phyloP scores from a whole-genome alignment of 1,139 yeast species.

The Debaryomyces psychrophilus region DNA sequence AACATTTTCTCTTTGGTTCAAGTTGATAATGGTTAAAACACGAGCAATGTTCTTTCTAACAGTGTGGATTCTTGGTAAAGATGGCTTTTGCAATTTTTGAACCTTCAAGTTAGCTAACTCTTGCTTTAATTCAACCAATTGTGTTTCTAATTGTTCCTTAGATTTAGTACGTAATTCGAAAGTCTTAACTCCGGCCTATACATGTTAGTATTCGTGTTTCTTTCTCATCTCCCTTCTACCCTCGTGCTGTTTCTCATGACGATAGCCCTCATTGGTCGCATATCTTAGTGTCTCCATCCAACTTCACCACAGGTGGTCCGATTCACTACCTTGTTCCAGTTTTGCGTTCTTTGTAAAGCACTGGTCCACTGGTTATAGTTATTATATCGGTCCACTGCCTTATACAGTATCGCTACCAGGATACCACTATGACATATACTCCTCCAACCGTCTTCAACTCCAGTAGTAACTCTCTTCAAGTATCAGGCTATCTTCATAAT shows the following conservation, averaged over 20 bases:
- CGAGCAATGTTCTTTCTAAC: slow-evolving; percentile 99
- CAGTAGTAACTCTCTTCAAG: neutral
- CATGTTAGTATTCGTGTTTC: slow-evolving; percentile 25
- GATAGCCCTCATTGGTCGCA: neutral
- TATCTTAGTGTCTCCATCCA: neutral
- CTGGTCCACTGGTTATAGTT: too few relatives aligned
- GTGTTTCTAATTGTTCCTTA: slow-evolving; percentile 93
- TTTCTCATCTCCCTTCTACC: neutral
- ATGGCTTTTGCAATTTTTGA: slow-evolving; percentile 90
- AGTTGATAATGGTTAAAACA: slow-evolving; percentile 95
- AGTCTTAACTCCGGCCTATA: slow-evolving; percentile 87
- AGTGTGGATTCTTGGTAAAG: slow-evolving; percentile 91
- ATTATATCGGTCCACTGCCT: too few relatives aligned
- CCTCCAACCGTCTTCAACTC: neutral
- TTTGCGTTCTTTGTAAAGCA: too few relatives aligned
- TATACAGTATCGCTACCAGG: too few relatives aligned
- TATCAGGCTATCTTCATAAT: neutral
- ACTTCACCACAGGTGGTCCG: neutral
- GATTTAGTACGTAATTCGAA: slow-evolving; percentile 97
- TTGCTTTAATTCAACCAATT: slow-evolving; percentile 94
- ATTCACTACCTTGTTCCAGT: neutral
- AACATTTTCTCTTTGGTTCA: slow-evolving; percentile 94
- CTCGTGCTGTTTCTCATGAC: neutral
- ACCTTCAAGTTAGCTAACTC: slow-evolving; percentile 96
- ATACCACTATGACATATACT: too few relatives aligned